Base-by-base conservation (phyloP, 2,329 filamentous ascomycete species). In the Cladosporium velox region DNA sequence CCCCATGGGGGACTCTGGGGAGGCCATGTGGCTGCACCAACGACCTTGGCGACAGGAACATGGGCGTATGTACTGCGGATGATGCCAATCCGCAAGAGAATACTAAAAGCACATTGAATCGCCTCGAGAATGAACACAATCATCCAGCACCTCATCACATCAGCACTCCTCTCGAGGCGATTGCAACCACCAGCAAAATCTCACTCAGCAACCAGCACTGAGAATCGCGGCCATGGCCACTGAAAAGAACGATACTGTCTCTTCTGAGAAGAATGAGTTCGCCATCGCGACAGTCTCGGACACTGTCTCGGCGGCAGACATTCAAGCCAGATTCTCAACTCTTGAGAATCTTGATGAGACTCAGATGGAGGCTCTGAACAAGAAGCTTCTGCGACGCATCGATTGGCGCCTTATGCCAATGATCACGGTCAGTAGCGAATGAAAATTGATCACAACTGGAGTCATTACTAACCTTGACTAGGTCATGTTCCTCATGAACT, bases 401-500 rank as follows among this genome's bases (percentile, higher is more conserved):
- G 74, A 76, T 41, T 76, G 72, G 73, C 71, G 71, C 11, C 70
- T 76, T 14, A 70, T 77, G 61, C 74, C 73, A 15, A 72, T 69
- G 32, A 75, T 76, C 26, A 75, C 74, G 0, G 41, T 47, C 6
- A 47, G 41, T 32, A 4, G 2, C 8, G 24, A 24, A 24, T 24
- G 24, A 24, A 24, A 24, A 24, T 24, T 24, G 24, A 24, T 24
- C 24, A 24, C 24, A 24, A 24, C 24, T 24, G 24, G 24, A 24
- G 24, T 24, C 24, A 24, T 24, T 24, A 24, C 24, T 24, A 24
- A 24, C 24, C 24, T 24, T 24, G 24, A 24, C 3, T 21, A 47
- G 41, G 65, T 76, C 28, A 76, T 76, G 74, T 72, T 76, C 30
- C 64, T 75, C 1, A 73, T 77, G 73, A 76, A 73, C 69, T 79